These are phyloP conservation scores for Mycena indigotica DNA, from an alignment of 768 basidiomycete species.

Conservation along the genomic window DNA sequence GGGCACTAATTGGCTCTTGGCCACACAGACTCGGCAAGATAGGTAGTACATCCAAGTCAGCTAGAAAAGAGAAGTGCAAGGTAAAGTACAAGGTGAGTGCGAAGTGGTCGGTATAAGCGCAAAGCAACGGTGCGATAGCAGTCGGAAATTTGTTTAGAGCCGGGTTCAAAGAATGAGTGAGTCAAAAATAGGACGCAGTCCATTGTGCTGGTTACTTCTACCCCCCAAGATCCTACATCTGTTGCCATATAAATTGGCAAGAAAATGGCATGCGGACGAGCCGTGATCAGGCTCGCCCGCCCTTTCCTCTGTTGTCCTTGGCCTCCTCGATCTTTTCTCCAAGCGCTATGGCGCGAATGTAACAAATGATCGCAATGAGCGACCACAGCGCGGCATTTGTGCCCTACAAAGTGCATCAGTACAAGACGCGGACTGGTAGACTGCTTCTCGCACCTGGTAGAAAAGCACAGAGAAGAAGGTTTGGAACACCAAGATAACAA, in stretches of 20 bases:
- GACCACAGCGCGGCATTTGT: conserved; percentile 85
- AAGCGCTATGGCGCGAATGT: conserved; percentile 61
- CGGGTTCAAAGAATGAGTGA: conserved; percentile 23
- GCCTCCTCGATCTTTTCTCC: conserved; percentile 73
- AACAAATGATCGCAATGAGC: conserved; percentile 68
- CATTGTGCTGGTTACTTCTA: conserved; percentile 21
- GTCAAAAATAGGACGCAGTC: conserved; percentile 33
- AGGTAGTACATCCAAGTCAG: background rate
- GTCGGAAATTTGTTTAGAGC: background rate
- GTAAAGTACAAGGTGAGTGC: background rate
- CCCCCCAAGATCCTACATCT: conserved; percentile 16
- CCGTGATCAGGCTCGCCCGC: conserved; percentile 53
- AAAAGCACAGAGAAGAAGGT: conserved; percentile 64
- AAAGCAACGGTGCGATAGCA: conserved; percentile 3
- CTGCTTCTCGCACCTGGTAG: conserved; percentile 69
- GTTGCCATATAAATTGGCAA: conserved; percentile 3
- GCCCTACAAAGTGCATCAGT: conserved; percentile 50
- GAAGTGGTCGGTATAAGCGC: background rate
- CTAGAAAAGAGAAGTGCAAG: background rate
- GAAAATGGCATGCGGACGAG: conserved; percentile 16
- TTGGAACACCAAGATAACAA: conserved; percentile 66
- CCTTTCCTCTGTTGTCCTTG: conserved; percentile 62
- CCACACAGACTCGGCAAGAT: background rate
- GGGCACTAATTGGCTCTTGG: background rate
- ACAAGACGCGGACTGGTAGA: too few species aligned